phyloP scores from a whole-genome alignment of 495 filamentous ascomycete genomes.

The Schizothecium vesticola region DNA sequence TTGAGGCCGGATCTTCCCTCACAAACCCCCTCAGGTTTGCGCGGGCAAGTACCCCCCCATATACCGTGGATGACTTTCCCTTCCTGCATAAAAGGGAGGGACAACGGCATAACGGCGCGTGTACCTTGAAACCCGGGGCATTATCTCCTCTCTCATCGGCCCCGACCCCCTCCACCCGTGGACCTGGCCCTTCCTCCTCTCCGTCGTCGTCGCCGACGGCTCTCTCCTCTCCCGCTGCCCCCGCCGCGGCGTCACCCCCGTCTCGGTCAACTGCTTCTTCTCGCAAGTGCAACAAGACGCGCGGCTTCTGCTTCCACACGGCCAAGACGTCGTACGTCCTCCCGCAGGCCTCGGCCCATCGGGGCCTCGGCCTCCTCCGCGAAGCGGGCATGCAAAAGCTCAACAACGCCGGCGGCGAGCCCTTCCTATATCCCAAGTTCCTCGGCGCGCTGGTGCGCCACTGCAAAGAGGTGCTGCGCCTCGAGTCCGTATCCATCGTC shows the following conservation, averaged over 20 bases:
- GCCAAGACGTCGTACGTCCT: slow-evolving; percentile 34
- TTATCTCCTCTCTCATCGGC: too few relatives aligned
- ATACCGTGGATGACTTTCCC: too few relatives aligned
- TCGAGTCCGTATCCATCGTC: slow-evolving; percentile 13
- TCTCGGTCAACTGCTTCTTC: slow-evolving; percentile 49
- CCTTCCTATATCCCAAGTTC: slow-evolving; percentile 48
- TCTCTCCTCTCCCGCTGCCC: too few relatives aligned
- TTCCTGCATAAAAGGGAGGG: too few relatives aligned
- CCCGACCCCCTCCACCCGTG: too few relatives aligned
- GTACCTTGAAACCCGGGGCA: too few relatives aligned
- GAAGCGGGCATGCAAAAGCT: slow-evolving; percentile 53
- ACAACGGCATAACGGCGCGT: too few relatives aligned
- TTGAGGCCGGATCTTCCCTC: too few relatives aligned
- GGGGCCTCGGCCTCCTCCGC: slow-evolving; percentile 42
- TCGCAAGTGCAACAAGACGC: slow-evolving; percentile 48
- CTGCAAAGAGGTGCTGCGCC: slow-evolving; percentile 45
- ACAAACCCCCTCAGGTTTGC: too few relatives aligned
- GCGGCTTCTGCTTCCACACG: slow-evolving; percentile 57
- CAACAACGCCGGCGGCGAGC: slow-evolving; percentile 58
- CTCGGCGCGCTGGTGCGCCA: slow-evolving; percentile 44
- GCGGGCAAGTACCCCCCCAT: too few relatives aligned
- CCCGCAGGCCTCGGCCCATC: slow-evolving; percentile 32
- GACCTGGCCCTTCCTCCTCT: too few relatives aligned
- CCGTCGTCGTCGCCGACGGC: too few relatives aligned
- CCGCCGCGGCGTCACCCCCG: slow-evolving; percentile 16